Evolutionary conservation across 164 flowering plant genomes (phyloP).

Genomic region (Magnolia sinica): DNA sequence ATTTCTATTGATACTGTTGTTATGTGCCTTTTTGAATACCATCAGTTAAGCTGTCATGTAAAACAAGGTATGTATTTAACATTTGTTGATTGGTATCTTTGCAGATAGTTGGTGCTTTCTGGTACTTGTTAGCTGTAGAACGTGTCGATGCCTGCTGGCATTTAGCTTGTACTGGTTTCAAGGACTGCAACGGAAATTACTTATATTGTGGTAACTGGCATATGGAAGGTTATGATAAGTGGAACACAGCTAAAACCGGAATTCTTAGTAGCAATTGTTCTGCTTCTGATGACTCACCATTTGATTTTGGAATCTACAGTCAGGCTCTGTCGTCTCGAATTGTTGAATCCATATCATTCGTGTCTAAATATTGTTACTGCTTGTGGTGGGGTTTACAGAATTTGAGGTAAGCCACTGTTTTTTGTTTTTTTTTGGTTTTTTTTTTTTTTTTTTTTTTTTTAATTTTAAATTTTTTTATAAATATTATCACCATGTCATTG

Average conservation of each 20-base stretch:
- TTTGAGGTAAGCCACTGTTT: conserved; percentile 53
- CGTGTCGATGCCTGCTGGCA: conserved; percentile 91
- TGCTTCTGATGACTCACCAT: conserved; percentile 42
- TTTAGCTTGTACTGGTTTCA: conserved; percentile 43
- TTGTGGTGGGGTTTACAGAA: conserved; percentile 99
- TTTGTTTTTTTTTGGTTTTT: neutral
- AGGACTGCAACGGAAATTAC: conserved; percentile 39
- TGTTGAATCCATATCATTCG: conserved; percentile 51
- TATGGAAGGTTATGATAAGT: conserved; percentile 40
- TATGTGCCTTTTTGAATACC: neutral
- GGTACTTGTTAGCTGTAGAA: conserved; percentile 82
- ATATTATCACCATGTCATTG: neutral
- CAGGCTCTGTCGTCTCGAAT: conserved; percentile 73
- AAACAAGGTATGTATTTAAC: neutral
- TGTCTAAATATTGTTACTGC: conserved; percentile 87
- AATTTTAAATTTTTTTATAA: no score
- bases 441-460: no score
- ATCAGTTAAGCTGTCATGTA: neutral
- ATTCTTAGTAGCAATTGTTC: conserved; percentile 43
- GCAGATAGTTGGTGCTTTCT: conserved; percentile 94
- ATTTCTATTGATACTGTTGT: neutral
- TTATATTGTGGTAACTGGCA: conserved; percentile 73
- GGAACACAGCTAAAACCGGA: conserved; percentile 37
- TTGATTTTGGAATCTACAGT: conserved; percentile 79
- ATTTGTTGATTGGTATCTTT: conserved; percentile 13